Evolutionary conservation across 371 early-diverging fungal species (phyloP).

Genomic region (Phascolomyces articulosus): DNA sequence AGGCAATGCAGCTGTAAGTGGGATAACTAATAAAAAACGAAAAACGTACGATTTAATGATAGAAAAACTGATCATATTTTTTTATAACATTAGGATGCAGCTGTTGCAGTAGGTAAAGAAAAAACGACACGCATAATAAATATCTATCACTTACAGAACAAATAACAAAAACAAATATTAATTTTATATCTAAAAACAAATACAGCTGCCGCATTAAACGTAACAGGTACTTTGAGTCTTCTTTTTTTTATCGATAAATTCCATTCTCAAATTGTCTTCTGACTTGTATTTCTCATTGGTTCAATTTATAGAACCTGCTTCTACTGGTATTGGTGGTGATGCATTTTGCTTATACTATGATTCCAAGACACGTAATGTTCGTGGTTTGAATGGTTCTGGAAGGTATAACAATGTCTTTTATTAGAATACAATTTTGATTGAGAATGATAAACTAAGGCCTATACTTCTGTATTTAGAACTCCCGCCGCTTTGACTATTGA

Average conservation of each 20-base stretch:
- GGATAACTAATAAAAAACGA: background rate
- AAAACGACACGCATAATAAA: no score
- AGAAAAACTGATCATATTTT: no score
- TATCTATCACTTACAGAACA: no score
- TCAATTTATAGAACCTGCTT: constrained; percentile 69
- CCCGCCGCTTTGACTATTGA: constrained; percentile 65
- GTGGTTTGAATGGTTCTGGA: constrained; percentile 78
- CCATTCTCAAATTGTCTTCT: background rate
- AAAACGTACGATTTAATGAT: no score
- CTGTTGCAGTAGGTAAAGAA: constrained; percentile 67
- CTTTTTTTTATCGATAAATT: background rate
- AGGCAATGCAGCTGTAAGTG: constrained; percentile 87
- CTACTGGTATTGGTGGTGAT: constrained; percentile 94
- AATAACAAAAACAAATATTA: background rate
- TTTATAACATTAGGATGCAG: constrained; percentile 68
- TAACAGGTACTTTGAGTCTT: constrained; percentile 45
- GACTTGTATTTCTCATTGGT: background rate
- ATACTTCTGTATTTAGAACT: constrained; percentile 37
- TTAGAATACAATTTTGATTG: background rate
- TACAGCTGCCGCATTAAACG: constrained; percentile 67
- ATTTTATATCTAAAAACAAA: background rate
- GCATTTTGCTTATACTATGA: constrained; percentile 85
- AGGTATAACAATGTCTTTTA: constrained; percentile 32
- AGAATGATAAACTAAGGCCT: background rate
- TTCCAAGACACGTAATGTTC: constrained; percentile 59